These are phyloP conservation scores for Auriculariales sp. DNA, from an alignment of 768 basidiomycete species.

Conservation along the genomic window DNA sequence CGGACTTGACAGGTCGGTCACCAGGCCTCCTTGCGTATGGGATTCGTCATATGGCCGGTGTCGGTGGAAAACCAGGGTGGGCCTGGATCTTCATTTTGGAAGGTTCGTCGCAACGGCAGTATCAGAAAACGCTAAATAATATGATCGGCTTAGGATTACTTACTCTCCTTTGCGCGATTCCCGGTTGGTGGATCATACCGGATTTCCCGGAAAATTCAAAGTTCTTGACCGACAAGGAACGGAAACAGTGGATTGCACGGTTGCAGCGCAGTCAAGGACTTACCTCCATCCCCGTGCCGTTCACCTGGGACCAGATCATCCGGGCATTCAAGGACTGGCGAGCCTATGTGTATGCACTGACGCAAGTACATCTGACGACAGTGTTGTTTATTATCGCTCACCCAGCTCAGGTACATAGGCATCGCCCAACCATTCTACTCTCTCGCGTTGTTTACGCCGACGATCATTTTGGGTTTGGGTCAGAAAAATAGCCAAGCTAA, in stretches of 20 bases:
- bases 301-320: slow-evolving; percentile 16
- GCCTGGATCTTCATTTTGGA: slow-evolving; percentile 11
- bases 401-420: slow-evolving; percentile 16
- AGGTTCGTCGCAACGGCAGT: neutral
- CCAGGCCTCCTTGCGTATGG: slow-evolving; percentile 16
- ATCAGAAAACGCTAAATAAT: neutral
- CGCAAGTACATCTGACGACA: slow-evolving; percentile 2
- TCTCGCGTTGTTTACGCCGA: slow-evolving; percentile 23
- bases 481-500: slow-evolving; percentile 10
- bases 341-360: slow-evolving; percentile 11
- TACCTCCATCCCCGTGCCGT: slow-evolving; percentile 15
- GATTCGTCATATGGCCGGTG: slow-evolving; percentile 13
- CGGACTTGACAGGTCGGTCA: slow-evolving; percentile 6
- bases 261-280: slow-evolving; percentile 21
- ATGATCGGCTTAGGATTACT: slow-evolving; percentile 17
- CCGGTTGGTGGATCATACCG: slow-evolving; percentile 16
- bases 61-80: slow-evolving; percentile 11
- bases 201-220: slow-evolving; percentile 27
- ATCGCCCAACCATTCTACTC: slow-evolving; percentile 24
- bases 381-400: neutral
- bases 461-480: slow-evolving; percentile 24
- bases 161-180: slow-evolving; percentile 17
- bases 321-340: slow-evolving; percentile 14
- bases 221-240: slow-evolving; percentile 21
- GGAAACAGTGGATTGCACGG: slow-evolving; percentile 18